A percentile compares a stretch with the other conserved stretches of the same genome.
Conservation (phyloP, 179 eudicot genomes). For the Spergularia azorica region DNA sequence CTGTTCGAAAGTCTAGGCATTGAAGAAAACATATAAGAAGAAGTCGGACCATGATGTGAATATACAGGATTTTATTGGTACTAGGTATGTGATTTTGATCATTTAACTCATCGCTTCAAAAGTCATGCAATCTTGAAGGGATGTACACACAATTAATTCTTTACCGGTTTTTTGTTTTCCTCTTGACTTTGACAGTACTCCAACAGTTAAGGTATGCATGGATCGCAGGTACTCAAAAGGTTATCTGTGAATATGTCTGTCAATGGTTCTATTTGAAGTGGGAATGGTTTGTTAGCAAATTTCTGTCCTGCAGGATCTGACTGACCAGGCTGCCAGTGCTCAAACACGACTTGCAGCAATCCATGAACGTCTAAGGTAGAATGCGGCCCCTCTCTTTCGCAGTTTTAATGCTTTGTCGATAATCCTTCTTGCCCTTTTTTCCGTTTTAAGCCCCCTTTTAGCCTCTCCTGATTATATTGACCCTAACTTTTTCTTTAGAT, state of each 20-base stretch:
- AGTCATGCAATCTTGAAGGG: not conserved
- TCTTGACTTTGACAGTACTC: conserved; percentile 35
- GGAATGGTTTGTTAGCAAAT: conserved; percentile 24
- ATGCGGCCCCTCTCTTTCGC: not conserved
- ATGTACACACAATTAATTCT: conserved; percentile 5
- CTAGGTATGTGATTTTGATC: conserved; percentile 36
- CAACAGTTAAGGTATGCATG: conserved; percentile 52
- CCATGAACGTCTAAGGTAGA: conserved; percentile 49
- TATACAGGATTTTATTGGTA: conserved; percentile 41
- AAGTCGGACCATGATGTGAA: conserved; percentile 55
- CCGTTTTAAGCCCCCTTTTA: too few relatives aligned
- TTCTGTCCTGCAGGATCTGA: conserved; percentile 41
- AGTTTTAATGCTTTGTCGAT: not conserved
- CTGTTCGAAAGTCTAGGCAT: conserved; percentile 47
- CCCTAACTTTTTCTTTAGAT: conserved; percentile 32
- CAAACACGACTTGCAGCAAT: conserved; percentile 42
- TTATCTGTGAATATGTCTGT: conserved; percentile 17
- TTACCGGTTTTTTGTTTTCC: conserved; percentile 14
- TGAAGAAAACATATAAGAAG: conserved; percentile 52
- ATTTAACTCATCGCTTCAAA: not conserved
- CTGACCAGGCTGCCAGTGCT: conserved; percentile 34
- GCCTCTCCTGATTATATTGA: not conserved
- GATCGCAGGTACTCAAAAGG: conserved; percentile 29
- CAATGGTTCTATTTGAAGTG: conserved; percentile 16
- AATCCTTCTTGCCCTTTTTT: too few relatives aligned